Percentiles rank a stretch among this genome's conserved stretches.
Evolutionary conservation across 495 filamentous ascomycete species (phyloP).

Genomic region (Annulohypoxylon bovei): DNA sequence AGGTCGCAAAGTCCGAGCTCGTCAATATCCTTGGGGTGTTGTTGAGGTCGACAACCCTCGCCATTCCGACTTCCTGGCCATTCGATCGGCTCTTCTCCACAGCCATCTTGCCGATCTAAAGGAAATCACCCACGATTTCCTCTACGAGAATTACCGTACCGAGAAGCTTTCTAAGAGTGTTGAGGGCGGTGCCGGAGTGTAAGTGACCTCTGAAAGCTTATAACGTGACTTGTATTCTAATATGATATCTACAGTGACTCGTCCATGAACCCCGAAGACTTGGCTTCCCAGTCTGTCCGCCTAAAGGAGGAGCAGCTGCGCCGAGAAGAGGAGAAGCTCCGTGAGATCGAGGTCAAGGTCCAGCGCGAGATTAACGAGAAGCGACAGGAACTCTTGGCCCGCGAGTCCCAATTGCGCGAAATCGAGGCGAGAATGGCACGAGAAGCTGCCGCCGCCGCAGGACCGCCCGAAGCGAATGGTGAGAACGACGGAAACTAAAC

Average conservation of each 20-base stretch:
- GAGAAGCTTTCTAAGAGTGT: conserved; percentile 99
- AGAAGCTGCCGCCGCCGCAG: conserved; percentile 56
- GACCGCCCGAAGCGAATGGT: conserved; percentile 58
- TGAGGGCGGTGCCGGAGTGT: conserved; percentile 87
- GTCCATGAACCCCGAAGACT: conserved; percentile 96
- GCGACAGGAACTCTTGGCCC: conserved; percentile 95
- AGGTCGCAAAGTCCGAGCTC: conserved; percentile 87
- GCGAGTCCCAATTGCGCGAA: conserved; percentile 97
- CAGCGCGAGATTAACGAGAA: conserved; percentile 99
- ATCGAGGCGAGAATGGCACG: conserved; percentile 75
- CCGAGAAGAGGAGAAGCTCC: conserved; percentile 98
- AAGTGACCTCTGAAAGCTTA: conserved; percentile 55
- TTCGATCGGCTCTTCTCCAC: conserved; percentile 94
- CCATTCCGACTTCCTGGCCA: conserved; percentile 97
- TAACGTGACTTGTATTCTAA: conserved; percentile 45
- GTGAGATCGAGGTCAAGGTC: conserved; percentile 98
- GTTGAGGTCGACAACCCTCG: conserved; percentile 99
- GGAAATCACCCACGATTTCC: conserved; percentile 99
- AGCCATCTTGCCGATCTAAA: conserved; percentile 97
- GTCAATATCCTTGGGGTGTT: conserved; percentile 98
- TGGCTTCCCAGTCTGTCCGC: conserved; percentile 94
- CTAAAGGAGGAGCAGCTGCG: conserved; percentile 99
- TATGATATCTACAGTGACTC: conserved; percentile 64
- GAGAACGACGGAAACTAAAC: conserved; percentile 55
- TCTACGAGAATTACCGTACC: conserved; percentile 99